A percentile compares a stretch with the other conserved stretches of the same genome.
These are phyloP conservation scores for Ziziphus jujuba DNA, from an alignment of 306 rosid species.

Conservation along the genomic window DNA sequence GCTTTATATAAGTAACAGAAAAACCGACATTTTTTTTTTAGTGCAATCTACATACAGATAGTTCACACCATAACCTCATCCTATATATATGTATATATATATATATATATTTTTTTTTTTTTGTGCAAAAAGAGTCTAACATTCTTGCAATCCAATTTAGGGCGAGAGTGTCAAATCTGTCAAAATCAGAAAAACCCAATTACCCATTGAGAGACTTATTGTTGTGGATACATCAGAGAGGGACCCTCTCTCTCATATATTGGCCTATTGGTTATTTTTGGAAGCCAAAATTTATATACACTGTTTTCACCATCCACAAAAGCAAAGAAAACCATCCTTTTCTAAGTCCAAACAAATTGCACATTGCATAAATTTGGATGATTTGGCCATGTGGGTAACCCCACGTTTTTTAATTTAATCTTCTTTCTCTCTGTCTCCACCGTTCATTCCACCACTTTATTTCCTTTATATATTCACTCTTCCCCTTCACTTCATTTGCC, in stretches of 20 bases:
- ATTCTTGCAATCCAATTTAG: slow-evolving; percentile 25
- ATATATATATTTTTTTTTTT: no score
- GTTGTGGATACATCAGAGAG: slow-evolving; percentile 6
- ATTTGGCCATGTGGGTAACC: slow-evolving; percentile 48
- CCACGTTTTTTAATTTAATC: slow-evolving; percentile 19
- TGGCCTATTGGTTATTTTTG: neutral
- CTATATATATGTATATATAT: no score
- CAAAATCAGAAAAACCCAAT: slow-evolving; percentile 13
- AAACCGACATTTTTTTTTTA: no score
- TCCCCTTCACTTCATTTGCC: slow-evolving; percentile 29
- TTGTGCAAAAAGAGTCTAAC: neutral
- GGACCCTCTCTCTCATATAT: no score
- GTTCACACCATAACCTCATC: no score
- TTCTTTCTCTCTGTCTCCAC: slow-evolving; percentile 44
- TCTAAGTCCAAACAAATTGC: slow-evolving; percentile 30
- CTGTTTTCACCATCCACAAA: no score
- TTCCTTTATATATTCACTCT: slow-evolving; percentile 57
- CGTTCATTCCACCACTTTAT: slow-evolving; percentile 43
- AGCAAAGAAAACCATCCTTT: neutral
- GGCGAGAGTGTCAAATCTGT: slow-evolving; percentile 27
- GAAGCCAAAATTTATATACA: neutral
- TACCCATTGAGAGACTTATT: slow-evolving; percentile 21
- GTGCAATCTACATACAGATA: no score
- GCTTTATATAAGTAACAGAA: no score
- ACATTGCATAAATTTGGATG: slow-evolving; percentile 31